phyloP scores from a whole-genome alignment of 129 eudicot genomes.

The Chrysanthemum lavandulifolium region DNA sequence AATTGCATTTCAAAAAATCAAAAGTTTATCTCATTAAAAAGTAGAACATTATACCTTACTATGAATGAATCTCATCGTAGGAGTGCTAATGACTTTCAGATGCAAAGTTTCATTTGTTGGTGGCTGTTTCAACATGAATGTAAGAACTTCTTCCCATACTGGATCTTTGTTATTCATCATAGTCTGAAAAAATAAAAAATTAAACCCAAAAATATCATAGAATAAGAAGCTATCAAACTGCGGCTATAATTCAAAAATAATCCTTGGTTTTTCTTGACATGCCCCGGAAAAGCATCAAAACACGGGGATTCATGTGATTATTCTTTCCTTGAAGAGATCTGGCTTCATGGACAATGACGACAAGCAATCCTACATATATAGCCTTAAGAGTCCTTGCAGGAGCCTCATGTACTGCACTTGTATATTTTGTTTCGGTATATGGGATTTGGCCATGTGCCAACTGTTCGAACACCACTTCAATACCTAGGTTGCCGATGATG shows the following conservation, averaged over 20 bases:
- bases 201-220: neutral
- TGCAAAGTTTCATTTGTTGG: slow-evolving; percentile 52
- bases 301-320: neutral
- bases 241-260: neutral
- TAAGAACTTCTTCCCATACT: slow-evolving; percentile 61
- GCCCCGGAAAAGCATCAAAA: slow-evolving; percentile 36
- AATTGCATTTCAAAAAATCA: neutral
- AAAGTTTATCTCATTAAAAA: neutral
- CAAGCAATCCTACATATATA: slow-evolving; percentile 74
- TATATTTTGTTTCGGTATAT: neutral
- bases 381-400: slow-evolving; percentile 29
- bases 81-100: slow-evolving; percentile 52
- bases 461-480: neutral
- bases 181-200: slow-evolving; percentile 28
- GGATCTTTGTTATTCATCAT: slow-evolving; percentile 62
- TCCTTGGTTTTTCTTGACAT: slow-evolving; percentile 58
- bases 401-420: neutral
- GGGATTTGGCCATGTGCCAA: neutral
- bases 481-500: neutral
- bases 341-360: slow-evolving; percentile 17
- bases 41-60: slow-evolving; percentile 43
- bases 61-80: slow-evolving; percentile 45
- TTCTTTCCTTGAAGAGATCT: neutral
- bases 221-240: neutral
- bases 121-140: slow-evolving; percentile 58